A percentile compares a stretch with the other conserved stretches of the same genome.
Conservation (phyloP, 768 basidiomycete genomes). For the Hericium coralloides region DNA sequence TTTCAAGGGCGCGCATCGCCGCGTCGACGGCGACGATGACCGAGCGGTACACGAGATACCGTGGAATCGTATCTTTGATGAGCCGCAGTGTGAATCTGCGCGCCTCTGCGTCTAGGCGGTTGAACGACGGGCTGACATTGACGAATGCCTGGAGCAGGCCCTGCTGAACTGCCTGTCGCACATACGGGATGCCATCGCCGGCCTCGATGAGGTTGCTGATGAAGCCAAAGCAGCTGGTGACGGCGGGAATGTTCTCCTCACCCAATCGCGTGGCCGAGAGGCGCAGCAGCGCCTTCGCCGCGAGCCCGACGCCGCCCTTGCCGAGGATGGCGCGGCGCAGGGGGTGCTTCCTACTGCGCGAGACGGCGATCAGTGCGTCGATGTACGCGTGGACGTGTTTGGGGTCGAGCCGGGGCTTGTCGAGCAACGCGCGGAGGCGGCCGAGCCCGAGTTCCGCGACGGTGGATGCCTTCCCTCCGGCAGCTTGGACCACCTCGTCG, state of each 20-base stretch:
- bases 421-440: conserved; percentile 19
- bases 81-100: conserved; percentile 21
- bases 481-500: conserved; percentile 22
- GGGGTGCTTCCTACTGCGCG: conserved; percentile 18
- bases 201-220: conserved; percentile 28
- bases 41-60: conserved; percentile 30
- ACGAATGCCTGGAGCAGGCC: conserved; percentile 25
- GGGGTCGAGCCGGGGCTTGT: conserved; percentile 13
- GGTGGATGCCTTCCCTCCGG: conserved; percentile 20
- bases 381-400: conserved; percentile 18
- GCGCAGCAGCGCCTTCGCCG: conserved; percentile 24
- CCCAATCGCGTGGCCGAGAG: conserved; percentile 15
- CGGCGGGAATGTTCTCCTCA: conserved; percentile 16
- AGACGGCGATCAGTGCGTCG: conserved; percentile 26
- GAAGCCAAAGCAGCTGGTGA: conserved; percentile 24
- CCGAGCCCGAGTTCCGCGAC: conserved; percentile 23
- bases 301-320: conserved; percentile 21
- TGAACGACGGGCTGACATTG: conserved; percentile 21
- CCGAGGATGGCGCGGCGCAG: conserved; percentile 26
- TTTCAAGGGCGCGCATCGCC: conserved; percentile 19
- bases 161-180: conserved; percentile 23
- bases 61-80: conserved; percentile 22
- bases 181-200: conserved; percentile 31
- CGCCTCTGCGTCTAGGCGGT: conserved; percentile 22
- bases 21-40: conserved; percentile 25